These are phyloP conservation scores for Trichocladium uniseriatum DNA, from an alignment of 495 filamentous ascomycete species.

Conservation along the genomic window DNA sequence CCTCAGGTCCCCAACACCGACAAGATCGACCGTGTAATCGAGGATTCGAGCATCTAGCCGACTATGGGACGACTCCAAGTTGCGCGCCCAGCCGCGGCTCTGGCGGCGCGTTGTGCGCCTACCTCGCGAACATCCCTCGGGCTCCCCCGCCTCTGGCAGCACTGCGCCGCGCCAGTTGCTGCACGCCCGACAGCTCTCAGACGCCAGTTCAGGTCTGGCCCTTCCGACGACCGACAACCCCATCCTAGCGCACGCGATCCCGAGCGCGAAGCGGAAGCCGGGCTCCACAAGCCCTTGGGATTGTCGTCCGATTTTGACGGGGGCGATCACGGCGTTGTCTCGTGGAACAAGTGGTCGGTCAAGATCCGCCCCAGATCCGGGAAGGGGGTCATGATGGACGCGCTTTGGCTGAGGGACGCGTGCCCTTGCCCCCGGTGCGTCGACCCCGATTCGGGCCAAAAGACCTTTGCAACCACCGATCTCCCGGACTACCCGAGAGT, in stretches of 20 bases:
- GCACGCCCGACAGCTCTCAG: neutral
- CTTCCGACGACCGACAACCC: too few species aligned
- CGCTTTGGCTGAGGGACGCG: slow-evolving; percentile 60
- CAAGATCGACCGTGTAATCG: neutral
- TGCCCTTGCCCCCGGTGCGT: slow-evolving; percentile 67
- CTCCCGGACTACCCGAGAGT: slow-evolving; percentile 49
- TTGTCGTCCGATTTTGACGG: too few species aligned
- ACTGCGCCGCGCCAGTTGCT: neutral
- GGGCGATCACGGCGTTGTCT: neutral
- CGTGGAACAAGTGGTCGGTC: neutral
- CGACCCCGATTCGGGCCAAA: slow-evolving; percentile 71
- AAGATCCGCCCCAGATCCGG: neutral
- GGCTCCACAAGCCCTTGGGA: too few species aligned
- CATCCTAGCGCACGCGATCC: too few species aligned
- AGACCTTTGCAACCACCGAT: slow-evolving; percentile 65
- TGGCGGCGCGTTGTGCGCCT: neutral
- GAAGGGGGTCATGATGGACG: neutral
- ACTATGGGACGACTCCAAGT: neutral
- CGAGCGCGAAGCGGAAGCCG: too few species aligned
- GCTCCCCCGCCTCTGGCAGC: neutral
- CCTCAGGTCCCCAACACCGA: neutral
- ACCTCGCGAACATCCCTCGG: neutral
- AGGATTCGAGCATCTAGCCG: too few species aligned
- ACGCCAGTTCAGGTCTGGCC: neutral
- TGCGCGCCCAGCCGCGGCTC: neutral